Evolutionary conservation across 495 filamentous ascomycete genomes (phyloP).

Genomic region (Cercophora sp.): DNA sequence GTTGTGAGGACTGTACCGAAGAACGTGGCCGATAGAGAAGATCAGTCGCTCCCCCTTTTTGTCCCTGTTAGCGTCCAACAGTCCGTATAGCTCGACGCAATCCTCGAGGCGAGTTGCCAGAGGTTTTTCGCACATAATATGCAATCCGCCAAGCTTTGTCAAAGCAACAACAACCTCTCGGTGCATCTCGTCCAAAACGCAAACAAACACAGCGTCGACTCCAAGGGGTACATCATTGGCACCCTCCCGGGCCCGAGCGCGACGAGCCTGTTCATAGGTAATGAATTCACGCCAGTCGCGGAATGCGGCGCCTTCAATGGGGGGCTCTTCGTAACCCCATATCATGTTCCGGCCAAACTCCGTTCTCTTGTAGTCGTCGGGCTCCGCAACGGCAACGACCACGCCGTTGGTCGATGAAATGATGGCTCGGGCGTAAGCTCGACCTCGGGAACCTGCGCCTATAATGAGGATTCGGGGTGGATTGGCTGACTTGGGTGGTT

Average conservation of each 20-base stretch:
- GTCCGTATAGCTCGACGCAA: constrained; percentile 67
- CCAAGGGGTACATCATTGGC: constrained; percentile 43
- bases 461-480: constrained; percentile 70
- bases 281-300: constrained; percentile 70
- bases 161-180: constrained; percentile 69
- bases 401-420: constrained; percentile 55
- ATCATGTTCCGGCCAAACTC: constrained; percentile 65
- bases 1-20: constrained; percentile 89
- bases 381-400: constrained; percentile 77
- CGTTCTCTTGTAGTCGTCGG: constrained; percentile 68
- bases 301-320: constrained; percentile 59
- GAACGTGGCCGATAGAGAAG: constrained; percentile 80
- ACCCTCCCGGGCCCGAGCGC: constrained; percentile 38
- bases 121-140: constrained; percentile 95
- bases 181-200: constrained; percentile 85
- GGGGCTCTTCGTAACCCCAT: constrained; percentile 46
- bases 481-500: constrained; percentile 28
- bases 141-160: constrained; percentile 59
- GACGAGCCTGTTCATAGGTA: constrained; percentile 55
- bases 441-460: constrained; percentile 81
- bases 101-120: constrained; percentile 72
- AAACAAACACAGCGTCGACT: constrained; percentile 81
- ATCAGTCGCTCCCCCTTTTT: constrained; percentile 41
- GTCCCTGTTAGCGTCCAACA: constrained; percentile 30
- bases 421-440: constrained; percentile 68